Evolutionary conservation across 2,329 filamentous ascomycete genomes (phyloP), one percentile per base, ranked within the genome.

Genomic region (Aureobasidium uvarum): DNA sequence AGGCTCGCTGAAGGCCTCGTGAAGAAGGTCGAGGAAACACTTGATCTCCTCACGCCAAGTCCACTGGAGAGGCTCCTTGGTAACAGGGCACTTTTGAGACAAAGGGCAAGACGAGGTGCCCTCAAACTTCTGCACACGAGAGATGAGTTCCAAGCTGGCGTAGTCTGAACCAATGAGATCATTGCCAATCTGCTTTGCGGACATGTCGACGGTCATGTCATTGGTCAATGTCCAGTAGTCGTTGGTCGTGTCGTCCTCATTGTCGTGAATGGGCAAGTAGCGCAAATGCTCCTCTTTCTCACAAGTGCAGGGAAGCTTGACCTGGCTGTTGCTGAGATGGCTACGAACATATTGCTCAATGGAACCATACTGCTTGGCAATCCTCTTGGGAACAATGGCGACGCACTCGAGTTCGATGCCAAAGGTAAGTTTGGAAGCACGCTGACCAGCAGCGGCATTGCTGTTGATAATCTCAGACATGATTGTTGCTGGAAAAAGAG

Each of bases 401-500:
- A 62, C 18, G 45, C 50, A 62, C 16, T 62, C 58, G n/a, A 62
- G 31, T 6, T 62, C 58, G 11, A 28, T 20, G 8, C 58, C 58
- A 23, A 62, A 62, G 16, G 58, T 62, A 11, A 62, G 14, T 23
- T 11, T 14, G 13, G 36, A 41, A 41, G 52, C 28, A 46, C 41
- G 56, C 56, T 60, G 56, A 38, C 56, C 56, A 48, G 56, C 56
- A 60, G 56, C 56, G 54, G 54, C 36, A 31, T 23, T 31, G 54
- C 45, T 58, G 38, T 58, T 31, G 13, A 28, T 45, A 10, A 20
- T 45, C 4, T 31, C 28, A 45, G 54, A 58, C 39, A 45, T 43
- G 16, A 31, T 45, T 25, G 10, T 5, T 54, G 25, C 25, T 25
- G 4, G 25, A 13, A 54, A 39, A 55, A 7, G 33, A 55, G 20